Percentiles rank a stretch among this genome's conserved stretches.
phyloP scores from a whole-genome alignment of 345 rosid genomes.

The Citrus trifoliata region DNA sequence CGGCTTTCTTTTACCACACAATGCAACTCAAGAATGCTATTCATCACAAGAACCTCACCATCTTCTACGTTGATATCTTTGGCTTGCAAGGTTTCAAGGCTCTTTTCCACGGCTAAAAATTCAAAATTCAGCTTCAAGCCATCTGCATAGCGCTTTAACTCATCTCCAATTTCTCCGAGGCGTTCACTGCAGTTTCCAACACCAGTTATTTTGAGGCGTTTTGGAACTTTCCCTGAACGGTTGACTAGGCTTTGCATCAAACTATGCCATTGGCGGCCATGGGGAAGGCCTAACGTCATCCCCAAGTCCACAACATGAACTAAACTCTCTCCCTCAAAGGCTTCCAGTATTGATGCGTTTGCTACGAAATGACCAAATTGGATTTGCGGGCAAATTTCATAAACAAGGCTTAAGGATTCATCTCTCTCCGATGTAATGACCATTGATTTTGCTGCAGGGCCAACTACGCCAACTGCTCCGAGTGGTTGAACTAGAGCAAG shows the following conservation, averaged over 20 bases:
- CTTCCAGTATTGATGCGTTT: constrained; percentile 43
- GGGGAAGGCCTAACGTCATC: constrained; percentile 38
- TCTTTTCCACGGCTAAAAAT: constrained; percentile 22
- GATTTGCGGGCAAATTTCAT: constrained; percentile 49
- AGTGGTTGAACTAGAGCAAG: constrained; percentile 40
- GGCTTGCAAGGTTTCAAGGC: constrained; percentile 34
- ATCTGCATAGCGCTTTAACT: constrained; percentile 21
- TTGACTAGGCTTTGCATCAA: constrained; percentile 33
- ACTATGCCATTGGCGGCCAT: constrained; percentile 38
- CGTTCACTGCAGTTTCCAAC: constrained; percentile 25
- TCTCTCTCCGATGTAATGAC: constrained; percentile 25
- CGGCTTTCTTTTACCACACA: constrained; percentile 50
- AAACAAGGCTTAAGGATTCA: constrained; percentile 38
- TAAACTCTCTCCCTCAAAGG: constrained; percentile 63
- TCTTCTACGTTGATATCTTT: constrained; percentile 19
- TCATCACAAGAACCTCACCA: constrained; percentile 36
- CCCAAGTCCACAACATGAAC: constrained; percentile 50
- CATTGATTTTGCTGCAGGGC: not conserved
- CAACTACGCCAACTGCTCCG: constrained; percentile 25
- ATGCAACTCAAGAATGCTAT: constrained; percentile 47
- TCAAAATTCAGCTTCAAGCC: constrained; percentile 28
- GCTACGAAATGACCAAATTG: constrained; percentile 46
- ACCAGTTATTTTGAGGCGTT: constrained; percentile 35
- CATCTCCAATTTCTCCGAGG: constrained; percentile 30
- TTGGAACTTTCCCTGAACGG: constrained; percentile 24